These are phyloP conservation scores for Pharnaceum exiguum DNA, from an alignment of 148 eudicot species.

Conservation along the genomic window DNA sequence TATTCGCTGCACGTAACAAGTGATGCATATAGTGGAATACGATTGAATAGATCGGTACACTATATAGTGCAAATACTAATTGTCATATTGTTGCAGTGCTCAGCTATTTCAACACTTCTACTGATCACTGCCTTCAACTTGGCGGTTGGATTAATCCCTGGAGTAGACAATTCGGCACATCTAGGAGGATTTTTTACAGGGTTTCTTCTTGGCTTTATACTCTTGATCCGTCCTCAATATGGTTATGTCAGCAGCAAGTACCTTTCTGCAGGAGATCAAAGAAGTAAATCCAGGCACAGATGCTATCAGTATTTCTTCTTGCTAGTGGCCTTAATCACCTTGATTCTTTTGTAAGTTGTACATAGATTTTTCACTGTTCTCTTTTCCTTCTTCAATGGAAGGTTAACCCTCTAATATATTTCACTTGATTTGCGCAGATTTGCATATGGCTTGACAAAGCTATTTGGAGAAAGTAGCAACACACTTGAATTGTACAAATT, in stretches of 20 bases:
- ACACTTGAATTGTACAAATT: neutral
- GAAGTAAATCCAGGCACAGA: slow-evolving; percentile 25
- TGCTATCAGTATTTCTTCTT: slow-evolving; percentile 35
- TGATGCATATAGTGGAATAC: too few species aligned
- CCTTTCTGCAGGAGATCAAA: slow-evolving; percentile 17
- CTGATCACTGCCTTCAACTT: slow-evolving; percentile 30
- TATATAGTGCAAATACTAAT: too few species aligned
- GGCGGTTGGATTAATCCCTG: slow-evolving; percentile 42
- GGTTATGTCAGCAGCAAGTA: slow-evolving; percentile 35
- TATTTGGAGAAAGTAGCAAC: neutral
- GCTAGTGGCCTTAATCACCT: slow-evolving; percentile 15
- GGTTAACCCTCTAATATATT: too few species aligned
- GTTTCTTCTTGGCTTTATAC: slow-evolving; percentile 29
- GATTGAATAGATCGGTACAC: neutral
- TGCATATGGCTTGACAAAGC: slow-evolving; percentile 14
- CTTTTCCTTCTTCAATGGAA: neutral
- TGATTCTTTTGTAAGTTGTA: slow-evolving; percentile 25
- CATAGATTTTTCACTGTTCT: neutral
- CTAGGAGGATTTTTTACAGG: slow-evolving; percentile 33
- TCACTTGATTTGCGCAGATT: slow-evolving; percentile 8
- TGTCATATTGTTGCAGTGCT: slow-evolving; percentile 21
- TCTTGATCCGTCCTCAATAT: slow-evolving; percentile 41
- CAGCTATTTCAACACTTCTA: slow-evolving; percentile 28
- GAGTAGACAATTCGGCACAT: slow-evolving; percentile 43
- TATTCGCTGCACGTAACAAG: too few species aligned